Base-by-base conservation (phyloP, 441 rosid genomes). In the Isatis lusitanica region DNA sequence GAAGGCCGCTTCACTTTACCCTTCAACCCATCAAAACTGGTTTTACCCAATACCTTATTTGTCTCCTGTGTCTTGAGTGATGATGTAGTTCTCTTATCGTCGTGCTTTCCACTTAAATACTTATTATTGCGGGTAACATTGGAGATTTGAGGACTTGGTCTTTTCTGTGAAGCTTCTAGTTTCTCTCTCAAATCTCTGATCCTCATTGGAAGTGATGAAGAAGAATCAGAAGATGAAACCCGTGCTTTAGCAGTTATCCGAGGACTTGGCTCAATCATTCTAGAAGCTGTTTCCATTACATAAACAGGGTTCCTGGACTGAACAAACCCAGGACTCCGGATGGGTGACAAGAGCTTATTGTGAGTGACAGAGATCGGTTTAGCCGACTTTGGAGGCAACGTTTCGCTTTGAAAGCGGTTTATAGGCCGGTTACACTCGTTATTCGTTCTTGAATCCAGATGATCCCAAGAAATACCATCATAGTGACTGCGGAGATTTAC, bases 261-360 rank as follows among this genome's bases (percentile, higher is more conserved):
- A 18, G 97, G 88, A 76, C 85, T 87, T 13, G 87, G 83, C 26
- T 86, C 92, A 13, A 91, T 90, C 70, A 95, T 90, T 82, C 81
- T 92, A 13, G 92, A 83, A 74, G 96, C 90, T 28, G 91, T 87
- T 86, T 91, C 97, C 83, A 87, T 81, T 52, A 91, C 82, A 71
- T 85, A 85, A 76, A 87, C 83, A 46, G 83, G 83, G 73, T 87
- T 85, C 72, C 82, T 88, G 24, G 82, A 73, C 6, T 81, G 86
- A 53, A 81, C 65, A 74, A 87, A 84, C 30, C 87, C 91, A 21
- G 90, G 89, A 83, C 71, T 82, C 75, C 80, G 87, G 60, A 94
- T 81, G 15, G 98, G 96, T 63, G 98, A 94, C 55, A 94, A 73
- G 53, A 88, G 85, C 87, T 81, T 94, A 74, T 88, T 85, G 71